Conservation (phyloP, 106 monocot species). For the Phalaenopsis aphrodite region DNA sequence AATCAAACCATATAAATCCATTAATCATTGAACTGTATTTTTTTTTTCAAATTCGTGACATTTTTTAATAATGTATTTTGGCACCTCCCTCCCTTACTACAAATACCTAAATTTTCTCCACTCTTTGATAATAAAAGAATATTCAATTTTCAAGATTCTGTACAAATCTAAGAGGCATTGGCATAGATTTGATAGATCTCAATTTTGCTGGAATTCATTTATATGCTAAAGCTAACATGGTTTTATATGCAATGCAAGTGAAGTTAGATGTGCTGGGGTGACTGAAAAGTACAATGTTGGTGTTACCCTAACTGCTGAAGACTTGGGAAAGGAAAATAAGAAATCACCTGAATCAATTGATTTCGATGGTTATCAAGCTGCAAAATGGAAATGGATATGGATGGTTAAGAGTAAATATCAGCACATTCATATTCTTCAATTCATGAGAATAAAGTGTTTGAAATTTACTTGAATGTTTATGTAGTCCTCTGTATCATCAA, state of each 20-base stretch:
- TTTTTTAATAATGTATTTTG: no score
- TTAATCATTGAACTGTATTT: no score
- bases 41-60: no score
- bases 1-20: no score
- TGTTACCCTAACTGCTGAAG: not conserved
- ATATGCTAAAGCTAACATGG: not conserved
- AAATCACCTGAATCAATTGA: slow-evolving; percentile 89
- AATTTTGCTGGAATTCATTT: not conserved
- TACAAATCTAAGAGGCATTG: not conserved
- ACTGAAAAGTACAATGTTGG: not conserved
- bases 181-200: not conserved
- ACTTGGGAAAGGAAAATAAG: not conserved
- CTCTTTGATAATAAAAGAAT: not conserved
- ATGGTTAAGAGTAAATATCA: not conserved
- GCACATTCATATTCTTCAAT: not conserved
- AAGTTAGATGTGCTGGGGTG: not conserved
- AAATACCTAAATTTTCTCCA: not conserved
- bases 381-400: slow-evolving; percentile 12
- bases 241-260: not conserved
- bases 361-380: slow-evolving; percentile 99
- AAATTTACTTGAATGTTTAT: slow-evolving; percentile 84
- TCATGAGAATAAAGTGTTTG: not conserved
- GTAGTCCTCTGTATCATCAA: slow-evolving; percentile 97
- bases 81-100: no score
- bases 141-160: not conserved